Evolutionary conservation across 352 stramenopile genomes (phyloP).

Genomic region (Blastocystis sp.): DNA sequence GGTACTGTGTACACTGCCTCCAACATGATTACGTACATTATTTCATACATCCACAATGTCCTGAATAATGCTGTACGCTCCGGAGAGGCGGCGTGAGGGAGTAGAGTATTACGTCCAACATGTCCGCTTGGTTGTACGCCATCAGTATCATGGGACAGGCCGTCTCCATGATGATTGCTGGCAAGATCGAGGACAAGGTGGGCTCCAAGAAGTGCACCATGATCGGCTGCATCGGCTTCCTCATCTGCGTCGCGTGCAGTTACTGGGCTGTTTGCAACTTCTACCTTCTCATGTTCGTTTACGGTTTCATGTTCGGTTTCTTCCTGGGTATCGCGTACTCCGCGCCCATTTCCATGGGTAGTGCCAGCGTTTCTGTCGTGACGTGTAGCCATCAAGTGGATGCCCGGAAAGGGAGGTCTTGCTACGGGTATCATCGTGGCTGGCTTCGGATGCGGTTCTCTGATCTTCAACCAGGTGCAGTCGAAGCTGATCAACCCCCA

Average conservation of each 20-base stretch:
- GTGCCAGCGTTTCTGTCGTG: not conserved
- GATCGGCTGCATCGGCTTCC: conserved; percentile 39
- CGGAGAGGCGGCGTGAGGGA: not conserved
- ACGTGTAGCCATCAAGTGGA: conserved; percentile 70
- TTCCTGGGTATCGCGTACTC: conserved; percentile 66
- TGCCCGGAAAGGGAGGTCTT: conserved; percentile 67
- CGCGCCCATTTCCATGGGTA: conserved; percentile 65
- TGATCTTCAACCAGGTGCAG: conserved; percentile 74
- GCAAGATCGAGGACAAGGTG: conserved; percentile 32
- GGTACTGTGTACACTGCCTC: conserved; percentile 63
- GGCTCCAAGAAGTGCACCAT: conserved; percentile 34
- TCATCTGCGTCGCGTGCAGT: conserved; percentile 13
- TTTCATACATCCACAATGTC: conserved; percentile 64
- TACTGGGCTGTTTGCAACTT: conserved; percentile 64
- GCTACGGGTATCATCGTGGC: conserved; percentile 63
- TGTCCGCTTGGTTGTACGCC: conserved; percentile 64
- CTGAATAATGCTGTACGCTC: conserved; percentile 10
- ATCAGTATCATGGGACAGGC: conserved; percentile 73
- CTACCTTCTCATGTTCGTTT: conserved; percentile 38
- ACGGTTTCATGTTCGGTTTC: conserved; percentile 66
- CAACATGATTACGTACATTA: conserved; percentile 75
- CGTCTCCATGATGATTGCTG: conserved; percentile 70
- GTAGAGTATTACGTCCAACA: conserved; percentile 61
- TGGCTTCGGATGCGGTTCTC: conserved; percentile 69
- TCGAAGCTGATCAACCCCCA: conserved; percentile 59